These are phyloP conservation scores for Eucalyptus polybractea DNA, from an alignment of 345 rosid genomes.

Conservation along the genomic window DNA sequence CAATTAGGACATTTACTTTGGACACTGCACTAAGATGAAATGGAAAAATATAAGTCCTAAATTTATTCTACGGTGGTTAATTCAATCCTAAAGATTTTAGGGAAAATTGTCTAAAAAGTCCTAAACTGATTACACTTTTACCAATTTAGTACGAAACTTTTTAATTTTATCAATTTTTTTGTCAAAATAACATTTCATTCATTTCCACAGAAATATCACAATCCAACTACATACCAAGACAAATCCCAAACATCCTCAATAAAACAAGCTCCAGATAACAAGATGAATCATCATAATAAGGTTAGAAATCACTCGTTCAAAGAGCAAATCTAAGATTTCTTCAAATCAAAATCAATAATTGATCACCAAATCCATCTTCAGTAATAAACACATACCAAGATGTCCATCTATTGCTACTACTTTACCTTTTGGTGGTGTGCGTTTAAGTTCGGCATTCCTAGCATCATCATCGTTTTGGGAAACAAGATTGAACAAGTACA, in stretches of 20 bases:
- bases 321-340: too few relatives aligned
- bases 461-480: too few relatives aligned
- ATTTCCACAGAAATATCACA: too few relatives aligned
- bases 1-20: neutral
- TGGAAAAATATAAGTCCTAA: too few relatives aligned
- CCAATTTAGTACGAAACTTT: neutral
- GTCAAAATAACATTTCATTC: neutral
- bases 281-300: neutral
- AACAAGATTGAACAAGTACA: too few relatives aligned
- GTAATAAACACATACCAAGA: too few relatives aligned
- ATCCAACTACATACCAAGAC: neutral
- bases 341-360: rapidly evolving
- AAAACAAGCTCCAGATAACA: neutral
- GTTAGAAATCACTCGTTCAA: neutral
- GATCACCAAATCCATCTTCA: neutral
- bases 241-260: neutral
- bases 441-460: too few relatives aligned
- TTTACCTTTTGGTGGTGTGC: too few relatives aligned
- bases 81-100: too few relatives aligned
- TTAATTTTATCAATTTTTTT: neutral
- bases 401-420: neutral
- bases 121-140: neutral
- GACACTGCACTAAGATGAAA: neutral
- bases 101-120: neutral
- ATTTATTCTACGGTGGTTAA: too few relatives aligned